Evolutionary conservation across 2,329 filamentous ascomycete genomes (phyloP), one percentile per base, ranked within the genome.

Genomic region (Colletotrichum tanaceti): DNA sequence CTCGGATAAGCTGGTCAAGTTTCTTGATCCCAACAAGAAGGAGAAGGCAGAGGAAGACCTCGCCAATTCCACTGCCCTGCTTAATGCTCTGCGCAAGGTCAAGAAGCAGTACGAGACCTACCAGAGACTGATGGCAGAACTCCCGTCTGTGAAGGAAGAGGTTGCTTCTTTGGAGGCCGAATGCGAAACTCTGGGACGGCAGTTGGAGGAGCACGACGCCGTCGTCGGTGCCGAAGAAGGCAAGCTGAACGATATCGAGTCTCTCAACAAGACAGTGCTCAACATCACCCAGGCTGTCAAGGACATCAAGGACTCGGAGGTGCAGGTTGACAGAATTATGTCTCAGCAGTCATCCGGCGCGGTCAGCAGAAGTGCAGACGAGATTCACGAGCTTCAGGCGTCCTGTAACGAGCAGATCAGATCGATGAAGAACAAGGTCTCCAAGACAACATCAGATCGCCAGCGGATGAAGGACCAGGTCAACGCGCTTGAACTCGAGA

Each of bases 361-460:
- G 14, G 78, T 85, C 11, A 86, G 88, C 16, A 89, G 93, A 70
- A 92, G 92, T 38, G 86, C 93, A 7, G 92, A 97, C 62, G 92
- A 96, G 72, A 94, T 98, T 61, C 92, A 96, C 73, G 90, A 92
- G 61, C 88, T 94, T 55, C 88, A 94, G 70, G 88, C 89, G 55
- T 80, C 82, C 20, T 85, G 90, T 64, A 87, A 86, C 22, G 92
- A 94, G 69, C 89, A 92, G 75, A 85, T 89, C 72, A 88, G 90
- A 63, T 80, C 81, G 24, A 80, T 89, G 35, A 93, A 92, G 75
- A 83, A 83, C 49, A 86, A 84, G 50, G 84, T 95, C 14, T 79
- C 86, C 7, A 92, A 91, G 73, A 79, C 97, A 39, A 87, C 85
- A 0, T 82, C 80, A 14, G 93, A 96, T 41, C 90, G 88, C 72